phyloP scores from a whole-genome alignment of 306 rosid species.

The Trifolium fragiferum region DNA sequence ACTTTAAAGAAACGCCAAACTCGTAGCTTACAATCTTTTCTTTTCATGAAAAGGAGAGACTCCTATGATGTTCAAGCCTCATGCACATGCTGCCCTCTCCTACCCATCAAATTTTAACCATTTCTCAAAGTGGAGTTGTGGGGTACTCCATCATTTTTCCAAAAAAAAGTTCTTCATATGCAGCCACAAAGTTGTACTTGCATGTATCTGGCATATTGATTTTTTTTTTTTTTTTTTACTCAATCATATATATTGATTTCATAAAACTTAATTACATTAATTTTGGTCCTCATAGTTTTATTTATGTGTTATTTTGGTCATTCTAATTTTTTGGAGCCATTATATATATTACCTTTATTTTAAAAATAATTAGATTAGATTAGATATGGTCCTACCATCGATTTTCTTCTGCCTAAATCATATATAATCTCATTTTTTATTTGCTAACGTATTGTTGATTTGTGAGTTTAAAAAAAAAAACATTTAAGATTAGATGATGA shows the following conservation, averaged over 20 bases:
- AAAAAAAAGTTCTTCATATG: constrained; percentile 48
- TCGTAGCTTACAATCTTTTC: constrained; percentile 61
- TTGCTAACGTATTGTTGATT: too few species aligned
- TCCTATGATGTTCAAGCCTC: constrained; percentile 63
- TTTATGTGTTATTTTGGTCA: neutral
- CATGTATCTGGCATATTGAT: constrained; percentile 12
- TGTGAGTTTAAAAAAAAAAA: too few species aligned
- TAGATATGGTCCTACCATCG: neutral
- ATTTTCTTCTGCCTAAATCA: neutral
- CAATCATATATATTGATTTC: neutral
- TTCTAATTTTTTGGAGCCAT: neutral
- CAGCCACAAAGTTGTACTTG: constrained; percentile 49
- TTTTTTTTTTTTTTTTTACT: neutral
- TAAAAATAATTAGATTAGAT: neutral
- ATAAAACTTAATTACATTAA: neutral
- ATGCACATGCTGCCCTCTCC: constrained; percentile 80
- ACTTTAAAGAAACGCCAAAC: constrained; percentile 59
- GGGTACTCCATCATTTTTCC: constrained; percentile 58
- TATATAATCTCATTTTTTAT: too few species aligned
- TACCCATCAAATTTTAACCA: constrained; percentile 56
- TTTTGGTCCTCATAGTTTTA: neutral
- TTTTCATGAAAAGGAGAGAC: constrained; percentile 85
- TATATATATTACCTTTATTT: neutral
- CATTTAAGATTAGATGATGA: too few species aligned
- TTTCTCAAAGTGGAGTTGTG: constrained; percentile 62